These are phyloP conservation scores for Poa annua DNA, from an alignment of 176 grass and related monocot species.

Conservation along the genomic window DNA sequence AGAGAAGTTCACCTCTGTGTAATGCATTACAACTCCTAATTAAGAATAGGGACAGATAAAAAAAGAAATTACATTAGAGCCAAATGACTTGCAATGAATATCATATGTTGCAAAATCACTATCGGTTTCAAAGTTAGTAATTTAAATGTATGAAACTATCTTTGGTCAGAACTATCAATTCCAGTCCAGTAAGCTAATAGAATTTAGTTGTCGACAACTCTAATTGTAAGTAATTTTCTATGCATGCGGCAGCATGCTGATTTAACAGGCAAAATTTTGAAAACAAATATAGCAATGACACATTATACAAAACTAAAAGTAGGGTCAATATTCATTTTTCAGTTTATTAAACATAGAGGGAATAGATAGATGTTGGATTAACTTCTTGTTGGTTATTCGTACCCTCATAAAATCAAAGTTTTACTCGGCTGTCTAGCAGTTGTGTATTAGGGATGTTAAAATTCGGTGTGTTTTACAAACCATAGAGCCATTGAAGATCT, in stretches of 20 bases:
- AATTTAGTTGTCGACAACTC: background rate
- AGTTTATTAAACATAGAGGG: background rate
- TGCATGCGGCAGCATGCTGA: background rate
- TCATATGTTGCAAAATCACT: background rate
- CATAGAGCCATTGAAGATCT: background rate
- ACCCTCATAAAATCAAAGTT: background rate
- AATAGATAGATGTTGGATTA: background rate
- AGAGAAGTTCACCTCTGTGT: background rate
- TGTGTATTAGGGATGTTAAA: background rate
- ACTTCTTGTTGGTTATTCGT: background rate
- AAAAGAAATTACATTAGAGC: background rate
- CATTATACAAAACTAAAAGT: background rate
- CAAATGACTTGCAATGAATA: conserved; percentile 19
- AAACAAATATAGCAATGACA: background rate
- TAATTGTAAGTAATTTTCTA: background rate
- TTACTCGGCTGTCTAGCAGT: background rate
- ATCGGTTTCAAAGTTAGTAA: conserved; percentile 13
- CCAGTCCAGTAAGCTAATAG: conserved; percentile 4
- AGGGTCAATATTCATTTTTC: background rate
- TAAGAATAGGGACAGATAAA: background rate
- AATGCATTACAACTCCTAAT: background rate
- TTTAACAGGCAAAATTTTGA: conserved; percentile 6
- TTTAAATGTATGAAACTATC: background rate
- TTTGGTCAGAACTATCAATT: conserved; percentile 14
- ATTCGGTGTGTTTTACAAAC: background rate